Conservation (phyloP, 768 basidiomycete species). For the Amanita molliuscula region DNA sequence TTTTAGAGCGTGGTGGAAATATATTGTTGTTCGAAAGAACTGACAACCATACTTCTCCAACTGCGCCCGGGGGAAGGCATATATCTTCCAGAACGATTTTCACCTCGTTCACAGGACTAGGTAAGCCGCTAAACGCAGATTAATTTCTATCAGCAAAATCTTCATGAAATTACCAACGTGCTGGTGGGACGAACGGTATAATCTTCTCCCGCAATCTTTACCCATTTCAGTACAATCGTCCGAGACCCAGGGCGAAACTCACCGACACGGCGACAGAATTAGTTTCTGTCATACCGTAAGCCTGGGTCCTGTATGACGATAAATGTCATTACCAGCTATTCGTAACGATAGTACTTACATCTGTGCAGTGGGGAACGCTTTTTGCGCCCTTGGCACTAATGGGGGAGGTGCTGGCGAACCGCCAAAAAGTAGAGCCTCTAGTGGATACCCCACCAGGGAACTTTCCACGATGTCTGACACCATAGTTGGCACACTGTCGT, state of each 20-base stretch:
- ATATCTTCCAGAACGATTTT: slow-evolving; percentile 28
- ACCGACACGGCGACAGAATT: slow-evolving; percentile 34
- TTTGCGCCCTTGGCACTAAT: slow-evolving; percentile 22
- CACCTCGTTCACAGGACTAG: slow-evolving; percentile 36
- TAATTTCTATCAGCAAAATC: neutral
- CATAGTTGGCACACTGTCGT: slow-evolving; percentile 41
- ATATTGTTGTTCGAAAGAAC: neutral
- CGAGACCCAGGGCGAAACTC: slow-evolving; percentile 1
- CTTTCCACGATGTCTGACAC: slow-evolving; percentile 38
- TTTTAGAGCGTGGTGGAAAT: neutral
- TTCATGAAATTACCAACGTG: slow-evolving; percentile 24
- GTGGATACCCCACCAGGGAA: slow-evolving; percentile 21
- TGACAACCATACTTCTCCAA: slow-evolving; percentile 34
- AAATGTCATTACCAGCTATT: neutral
- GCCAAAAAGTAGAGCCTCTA: slow-evolving; percentile 31
- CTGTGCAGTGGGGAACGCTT: slow-evolving; percentile 25
- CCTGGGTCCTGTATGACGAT: slow-evolving; percentile 21
- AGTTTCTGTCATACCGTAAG: slow-evolving; percentile 43
- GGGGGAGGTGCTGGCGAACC: slow-evolving; percentile 28
- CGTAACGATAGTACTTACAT: slow-evolving; percentile 7
- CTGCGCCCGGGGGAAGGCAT: slow-evolving; percentile 16
- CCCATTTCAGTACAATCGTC: neutral
- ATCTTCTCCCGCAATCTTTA: slow-evolving; percentile 35
- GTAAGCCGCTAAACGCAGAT: slow-evolving; percentile 24
- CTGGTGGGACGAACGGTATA: slow-evolving; percentile 34